Evolutionary conservation across 164 flowering plant species (phyloP).

Genomic region (Aristolochia contorta): DNA sequence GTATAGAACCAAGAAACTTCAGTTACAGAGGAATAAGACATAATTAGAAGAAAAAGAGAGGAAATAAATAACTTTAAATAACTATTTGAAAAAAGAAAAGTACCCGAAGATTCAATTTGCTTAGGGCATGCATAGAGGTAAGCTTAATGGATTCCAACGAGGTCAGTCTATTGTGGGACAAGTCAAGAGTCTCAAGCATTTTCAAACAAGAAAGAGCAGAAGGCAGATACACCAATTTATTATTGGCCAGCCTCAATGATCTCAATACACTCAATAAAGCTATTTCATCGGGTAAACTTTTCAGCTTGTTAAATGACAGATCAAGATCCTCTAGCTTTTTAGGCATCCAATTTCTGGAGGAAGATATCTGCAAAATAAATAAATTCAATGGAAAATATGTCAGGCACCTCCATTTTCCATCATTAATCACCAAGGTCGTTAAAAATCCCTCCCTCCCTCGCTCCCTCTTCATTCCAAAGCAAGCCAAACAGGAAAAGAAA

Average conservation of each 20-base stretch:
- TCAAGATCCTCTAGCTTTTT: slow-evolving; percentile 66
- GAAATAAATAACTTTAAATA: not conserved
- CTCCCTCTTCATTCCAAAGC: too few relatives aligned
- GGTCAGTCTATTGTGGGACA: slow-evolving; percentile 78
- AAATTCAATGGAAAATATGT: not conserved
- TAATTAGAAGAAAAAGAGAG: not conserved
- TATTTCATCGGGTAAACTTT: slow-evolving; percentile 69
- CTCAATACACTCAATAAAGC: slow-evolving; percentile 45
- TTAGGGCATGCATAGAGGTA: slow-evolving; percentile 55
- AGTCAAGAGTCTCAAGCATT: slow-evolving; percentile 67
- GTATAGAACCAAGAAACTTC: too few relatives aligned
- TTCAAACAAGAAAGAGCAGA: slow-evolving; percentile 41
- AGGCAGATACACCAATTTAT: slow-evolving; percentile 75
- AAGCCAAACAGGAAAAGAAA: too few relatives aligned
- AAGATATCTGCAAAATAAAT: slow-evolving; percentile 50
- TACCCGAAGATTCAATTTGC: slow-evolving; percentile 79
- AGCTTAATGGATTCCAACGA: slow-evolving; percentile 67
- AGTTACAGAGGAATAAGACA: too few relatives aligned
- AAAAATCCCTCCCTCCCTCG: too few relatives aligned
- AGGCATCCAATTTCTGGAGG: slow-evolving; percentile 87
- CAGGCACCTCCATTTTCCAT: too few relatives aligned
- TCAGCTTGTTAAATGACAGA: slow-evolving; percentile 87
- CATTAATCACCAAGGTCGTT: too few relatives aligned
- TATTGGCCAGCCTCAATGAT: slow-evolving; percentile 66
- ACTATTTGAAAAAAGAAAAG: not conserved